Evolutionary conservation across 2,329 filamentous ascomycete species (phyloP).

Genomic region (Aspergillus sp.): DNA sequence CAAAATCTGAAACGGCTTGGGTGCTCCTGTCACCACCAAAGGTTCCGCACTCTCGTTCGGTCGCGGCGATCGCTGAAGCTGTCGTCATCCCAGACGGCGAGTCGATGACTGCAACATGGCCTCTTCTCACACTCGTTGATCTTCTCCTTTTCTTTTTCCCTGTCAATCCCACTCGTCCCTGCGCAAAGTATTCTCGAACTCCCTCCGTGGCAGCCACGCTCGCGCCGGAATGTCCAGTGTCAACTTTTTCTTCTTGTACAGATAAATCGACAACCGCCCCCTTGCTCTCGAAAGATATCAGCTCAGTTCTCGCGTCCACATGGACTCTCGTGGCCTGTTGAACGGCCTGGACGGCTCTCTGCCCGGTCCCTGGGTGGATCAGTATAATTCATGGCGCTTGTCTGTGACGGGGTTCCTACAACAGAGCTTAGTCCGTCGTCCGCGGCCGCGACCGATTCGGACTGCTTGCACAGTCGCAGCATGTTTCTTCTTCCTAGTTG

Average conservation of each 20-base stretch:
- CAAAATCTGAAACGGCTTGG: background rate
- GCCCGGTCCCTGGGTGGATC: slow-evolving; percentile 29
- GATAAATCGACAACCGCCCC: slow-evolving; percentile 14
- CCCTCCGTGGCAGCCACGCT: slow-evolving; percentile 3
- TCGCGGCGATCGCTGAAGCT: background rate
- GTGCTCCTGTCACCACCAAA: background rate
- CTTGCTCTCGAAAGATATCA: slow-evolving; percentile 9
- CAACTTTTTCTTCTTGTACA: slow-evolving; percentile 9
- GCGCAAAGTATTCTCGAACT: background rate
- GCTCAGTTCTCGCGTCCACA: slow-evolving; percentile 19
- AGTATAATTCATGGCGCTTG: slow-evolving; percentile 29
- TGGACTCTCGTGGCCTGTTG: slow-evolving; percentile 32
- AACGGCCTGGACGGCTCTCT: slow-evolving; percentile 25
- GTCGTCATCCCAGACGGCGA: slow-evolving; percentile 19
- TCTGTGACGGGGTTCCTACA: slow-evolving; percentile 28
- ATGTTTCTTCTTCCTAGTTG: slow-evolving; percentile 31
- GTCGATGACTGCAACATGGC: slow-evolving; percentile 17
- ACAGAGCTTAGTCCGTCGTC: slow-evolving; percentile 33
- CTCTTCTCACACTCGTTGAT: slow-evolving; percentile 17
- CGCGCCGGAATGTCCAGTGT: slow-evolving; percentile 22
- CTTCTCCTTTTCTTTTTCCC: slow-evolving; percentile 1
- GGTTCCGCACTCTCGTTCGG: background rate
- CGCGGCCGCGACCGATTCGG: slow-evolving; percentile 32
- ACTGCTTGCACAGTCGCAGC: slow-evolving; percentile 26
- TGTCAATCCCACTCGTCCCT: background rate